Evolutionary conservation across 768 basidiomycete genomes (phyloP), one percentile per base, ranked within the genome.

Genomic region (Tylopilus balloui): DNA sequence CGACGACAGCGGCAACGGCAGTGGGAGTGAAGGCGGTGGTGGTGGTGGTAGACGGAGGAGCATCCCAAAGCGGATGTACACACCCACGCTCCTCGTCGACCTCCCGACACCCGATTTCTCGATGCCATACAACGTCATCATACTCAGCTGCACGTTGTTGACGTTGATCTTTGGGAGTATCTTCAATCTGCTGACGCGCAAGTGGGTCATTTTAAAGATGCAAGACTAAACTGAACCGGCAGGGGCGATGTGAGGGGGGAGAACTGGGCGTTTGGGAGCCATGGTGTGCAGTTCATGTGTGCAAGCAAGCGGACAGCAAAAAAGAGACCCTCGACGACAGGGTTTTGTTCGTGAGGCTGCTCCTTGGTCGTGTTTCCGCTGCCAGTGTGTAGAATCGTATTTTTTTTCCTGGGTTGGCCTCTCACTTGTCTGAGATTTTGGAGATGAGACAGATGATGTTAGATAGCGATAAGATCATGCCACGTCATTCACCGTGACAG

Each of bases 81-180:
- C 91, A 2, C 75, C 81, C 0, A 78, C 84, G 9, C 75, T 95
- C 21, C 80, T 98, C 31, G 81, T 94, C 38, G 92, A 94, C 66
- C 78, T 96, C n/a, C 87, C 95, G n/a, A 92, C 92, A 29, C 96
- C 95, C 0, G 96, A 98, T 67, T 98, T 98, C 66, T 93, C 90
- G 67, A 98, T 98, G 96, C 96, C 96, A 1, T 98, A 98, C 73
- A 99, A 98, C 71, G 95, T 98, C 40, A 97, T 98, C 69, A 97
- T 97, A 61, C 87, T 98, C 74, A 92, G 81, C 50, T 91, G 87
- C 63, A 92, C 92, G 10, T 72, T 97, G 35, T 78, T 96, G 45
- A 92, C 94, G 39, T 81, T 96, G 55, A 83, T 94, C 47, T 98
- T 99, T 68, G 96, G 95, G 49, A 89, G 83, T 59, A 69, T 95